Conservation (phyloP, 2,329 filamentous ascomycete species). For the Ophioceras dolichostomum region DNA sequence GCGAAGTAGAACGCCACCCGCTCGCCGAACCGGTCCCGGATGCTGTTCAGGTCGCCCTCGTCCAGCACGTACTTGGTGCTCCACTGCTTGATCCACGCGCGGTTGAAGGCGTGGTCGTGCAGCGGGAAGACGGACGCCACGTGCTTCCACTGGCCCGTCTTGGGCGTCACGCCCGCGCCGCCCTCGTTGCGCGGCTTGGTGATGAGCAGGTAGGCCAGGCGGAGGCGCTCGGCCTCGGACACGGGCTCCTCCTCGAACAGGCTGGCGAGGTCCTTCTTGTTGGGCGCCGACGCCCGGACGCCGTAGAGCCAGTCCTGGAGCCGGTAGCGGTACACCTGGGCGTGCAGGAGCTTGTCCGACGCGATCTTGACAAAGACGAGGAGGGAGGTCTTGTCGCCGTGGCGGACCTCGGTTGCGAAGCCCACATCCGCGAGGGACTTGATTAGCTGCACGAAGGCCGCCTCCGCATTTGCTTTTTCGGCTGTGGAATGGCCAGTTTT, state of each 20-base stretch:
- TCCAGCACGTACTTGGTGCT: conserved; percentile 59
- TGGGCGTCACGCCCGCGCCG: conserved; percentile 57
- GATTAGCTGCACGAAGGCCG: conserved; percentile 67
- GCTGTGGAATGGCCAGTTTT: too few relatives aligned
- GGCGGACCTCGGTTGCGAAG: conserved; percentile 78
- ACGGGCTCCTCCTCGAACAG: conserved; percentile 64
- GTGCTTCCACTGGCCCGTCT: conserved; percentile 55
- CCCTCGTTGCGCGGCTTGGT: conserved; percentile 61
- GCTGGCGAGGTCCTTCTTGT: conserved; percentile 51
- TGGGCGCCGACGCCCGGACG: conserved; percentile 65
- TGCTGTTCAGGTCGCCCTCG: conserved; percentile 55
- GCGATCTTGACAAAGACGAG: conserved; percentile 75
- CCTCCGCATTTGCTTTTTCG: conserved; percentile 60
- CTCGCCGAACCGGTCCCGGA: conserved; percentile 52
- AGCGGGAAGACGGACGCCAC: conserved; percentile 66
- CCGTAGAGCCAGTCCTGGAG: conserved; percentile 92
- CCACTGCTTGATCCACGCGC: conserved; percentile 62
- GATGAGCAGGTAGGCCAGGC: conserved; percentile 78
- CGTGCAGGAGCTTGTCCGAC: conserved; percentile 60
- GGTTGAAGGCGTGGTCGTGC: conserved; percentile 67
- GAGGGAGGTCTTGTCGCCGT: conserved; percentile 61
- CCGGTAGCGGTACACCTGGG: conserved; percentile 75
- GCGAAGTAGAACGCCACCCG: conserved; percentile 72
- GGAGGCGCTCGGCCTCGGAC: conserved; percentile 76
- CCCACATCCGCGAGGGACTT: conserved; percentile 64